Evolutionary conservation across 768 basidiomycete species (phyloP), one percentile per base, ranked within the genome.

Genomic region (Leccinum imitatum): DNA sequence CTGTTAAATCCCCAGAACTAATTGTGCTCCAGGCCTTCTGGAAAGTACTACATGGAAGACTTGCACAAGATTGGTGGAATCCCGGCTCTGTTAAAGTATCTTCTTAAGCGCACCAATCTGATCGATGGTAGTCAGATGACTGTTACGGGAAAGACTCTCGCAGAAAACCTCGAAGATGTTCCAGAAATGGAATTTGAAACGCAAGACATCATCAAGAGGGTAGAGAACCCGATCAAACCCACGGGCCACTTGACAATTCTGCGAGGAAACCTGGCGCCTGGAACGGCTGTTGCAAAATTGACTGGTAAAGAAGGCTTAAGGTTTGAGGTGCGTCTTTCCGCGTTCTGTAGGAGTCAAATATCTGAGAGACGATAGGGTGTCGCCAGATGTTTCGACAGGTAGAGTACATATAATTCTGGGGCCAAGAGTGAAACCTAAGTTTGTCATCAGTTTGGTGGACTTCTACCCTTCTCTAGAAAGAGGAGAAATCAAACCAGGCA

Each of bases 11-110:
- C 8, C 33, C 55, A 23, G 35, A 54, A 55, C 57, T 66, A 39
- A 66, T 51, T 44, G 10, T 25, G 14, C 6, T 54, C 6, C 57
- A 88, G 87, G 76, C 91, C 91, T 15, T 91, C 91, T 7, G 93
- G 91, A 25, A 85, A 85, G 76, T 95, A 92, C 73, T 86, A 88
- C 68, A 94, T 95, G 91, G 89, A 93, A 73, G 93, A 95, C 66
- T 80, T 95, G 50, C 93, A 95, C 78, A 84, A 81, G 62, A 85
- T 89, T 59, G 93, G 93, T 30, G 93, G 93, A 59, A 84, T 93
- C 56, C 93, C 93, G 0, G 90, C 90, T 1, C 80, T 94, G 54
- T 73, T 94, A 60, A 94, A 93, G 74, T 93, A 93, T 71, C 80
- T 94, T 46, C 76, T 93, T 52, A 87, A 89, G 65, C 77, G 90